Evolutionary conservation across 441 rosid species (phyloP), one percentile per base, ranked within the genome.

Genomic region (Kokia cookei): DNA sequence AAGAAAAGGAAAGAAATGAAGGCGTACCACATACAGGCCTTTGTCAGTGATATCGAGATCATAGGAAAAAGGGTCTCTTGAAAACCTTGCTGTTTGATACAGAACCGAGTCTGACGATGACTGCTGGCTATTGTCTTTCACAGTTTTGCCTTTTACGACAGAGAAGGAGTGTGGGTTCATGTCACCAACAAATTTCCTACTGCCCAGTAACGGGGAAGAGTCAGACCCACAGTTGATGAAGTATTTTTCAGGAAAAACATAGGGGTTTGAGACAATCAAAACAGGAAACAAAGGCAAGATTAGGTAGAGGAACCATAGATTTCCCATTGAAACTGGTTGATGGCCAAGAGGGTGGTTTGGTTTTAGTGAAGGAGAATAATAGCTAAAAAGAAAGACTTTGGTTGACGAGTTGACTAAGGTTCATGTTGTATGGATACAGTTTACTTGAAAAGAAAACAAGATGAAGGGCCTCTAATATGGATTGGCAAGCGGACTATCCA

Each of bases 51-150:
- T 84, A 27, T 72, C 43, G 43, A 89, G 76, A 27, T 71, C 67
- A 24, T 90, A 88, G 8, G n/a, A 60, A 24, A 76, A 75, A 19
- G 5, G 5, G 22, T 32, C 32, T 5, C 9, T 60, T 84, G 83
- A 87, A 68, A 84, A 72, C 60, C 90, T 85, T 7, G 90, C 90
- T 29, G 92, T 85, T 73, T 75, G 86, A 65, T 88, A 86, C 32
- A 90, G 78, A 67, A 57, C 10, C 2, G 65, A 45, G 50, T 5
- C 61, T 9, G 60, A 45, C 17, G 83, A 57, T 26, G 37, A 24
- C 62, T 71, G 71, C 47, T 62, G 71, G 57, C 14, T 58, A 48
- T 5, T 70, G 35, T 14, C 37, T 78, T 7, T 11, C 43, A 80
- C 74, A 26, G 79, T 2, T 3, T 26, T 65, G 55, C 76, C 67